A percentile compares a stretch with the other conserved stretches of the same genome.
These are phyloP conservation scores for Exophiala sideris DNA, from an alignment of 2,329 filamentous ascomycete species.

Conservation along the genomic window DNA sequence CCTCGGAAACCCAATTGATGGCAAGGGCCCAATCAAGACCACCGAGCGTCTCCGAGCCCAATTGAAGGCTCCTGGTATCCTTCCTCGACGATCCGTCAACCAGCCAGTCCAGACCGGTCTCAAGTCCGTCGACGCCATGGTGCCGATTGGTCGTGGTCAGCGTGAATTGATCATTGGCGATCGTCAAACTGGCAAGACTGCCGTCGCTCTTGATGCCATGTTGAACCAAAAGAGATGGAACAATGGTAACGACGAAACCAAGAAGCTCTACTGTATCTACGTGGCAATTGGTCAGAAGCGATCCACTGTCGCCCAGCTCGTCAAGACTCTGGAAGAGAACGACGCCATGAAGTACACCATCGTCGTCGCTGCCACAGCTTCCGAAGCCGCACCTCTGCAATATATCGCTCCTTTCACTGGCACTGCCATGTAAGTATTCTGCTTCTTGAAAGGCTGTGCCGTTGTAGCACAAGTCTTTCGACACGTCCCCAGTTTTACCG, in stretches of 20 bases:
- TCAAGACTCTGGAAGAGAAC: constrained; percentile 99
- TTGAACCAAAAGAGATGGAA: constrained; percentile 99
- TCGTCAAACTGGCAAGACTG: constrained; percentile 99
- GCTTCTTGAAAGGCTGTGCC: not conserved
- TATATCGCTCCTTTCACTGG: constrained; percentile 93
- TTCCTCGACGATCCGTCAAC: constrained; percentile 95
- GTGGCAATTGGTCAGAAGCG: constrained; percentile 99
- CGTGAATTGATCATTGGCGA: constrained; percentile 99
- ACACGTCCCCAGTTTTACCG: no score
- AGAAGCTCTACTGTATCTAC: constrained; percentile 99
- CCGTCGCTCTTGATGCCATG: constrained; percentile 94
- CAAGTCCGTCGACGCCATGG: constrained; percentile 99
- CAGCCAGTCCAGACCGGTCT: constrained; percentile 99
- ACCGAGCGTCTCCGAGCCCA: constrained; percentile 92
- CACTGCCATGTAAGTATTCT: constrained; percentile 4
- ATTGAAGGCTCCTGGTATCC: constrained; percentile 97
- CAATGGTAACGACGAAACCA: constrained; percentile 75
- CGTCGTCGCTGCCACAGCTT: constrained; percentile 91
- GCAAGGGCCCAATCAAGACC: constrained; percentile 95
- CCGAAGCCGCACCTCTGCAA: constrained; percentile 91
- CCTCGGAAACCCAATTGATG: constrained; percentile 98
- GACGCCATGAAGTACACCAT: constrained; percentile 98
- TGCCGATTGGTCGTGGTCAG: constrained; percentile 98
- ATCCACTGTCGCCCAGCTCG: constrained; percentile 97
- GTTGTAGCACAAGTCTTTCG: no score